phyloP scores from a whole-genome alignment of 176 grass and related monocot species.

The Melocanna baccifera region DNA sequence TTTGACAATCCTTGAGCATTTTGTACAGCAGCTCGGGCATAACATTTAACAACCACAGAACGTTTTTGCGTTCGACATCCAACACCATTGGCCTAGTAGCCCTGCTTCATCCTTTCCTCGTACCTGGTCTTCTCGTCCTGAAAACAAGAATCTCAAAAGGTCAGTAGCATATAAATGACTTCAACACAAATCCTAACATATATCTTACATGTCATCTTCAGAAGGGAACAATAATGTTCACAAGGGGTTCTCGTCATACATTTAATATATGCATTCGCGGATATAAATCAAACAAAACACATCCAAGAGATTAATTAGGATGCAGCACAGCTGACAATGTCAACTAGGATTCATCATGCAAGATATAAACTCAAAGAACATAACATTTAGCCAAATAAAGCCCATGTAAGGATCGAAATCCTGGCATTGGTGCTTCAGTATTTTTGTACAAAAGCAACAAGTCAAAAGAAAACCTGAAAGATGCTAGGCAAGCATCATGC shows the following conservation, averaged over 20 bases:
- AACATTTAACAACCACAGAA: neutral
- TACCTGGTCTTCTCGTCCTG: slow-evolving; percentile 44
- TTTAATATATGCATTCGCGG: neutral
- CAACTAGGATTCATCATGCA: neutral
- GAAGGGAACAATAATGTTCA: neutral
- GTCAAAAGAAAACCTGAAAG: neutral
- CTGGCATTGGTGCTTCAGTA: neutral
- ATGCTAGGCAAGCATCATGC: neutral
- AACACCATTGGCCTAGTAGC: slow-evolving; percentile 26
- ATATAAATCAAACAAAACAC: neutral
- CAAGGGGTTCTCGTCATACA: neutral
- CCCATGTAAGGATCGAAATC: neutral
- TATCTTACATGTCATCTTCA: neutral
- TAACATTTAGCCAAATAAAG: neutral
- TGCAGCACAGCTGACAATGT: neutral
- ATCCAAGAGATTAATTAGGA: neutral
- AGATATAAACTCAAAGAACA: neutral
- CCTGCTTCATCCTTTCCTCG: slow-evolving; percentile 38
- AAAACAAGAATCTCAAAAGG: neutral
- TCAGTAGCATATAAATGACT: neutral
- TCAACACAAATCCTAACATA: neutral
- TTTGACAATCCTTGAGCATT: neutral
- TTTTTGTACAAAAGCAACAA: neutral
- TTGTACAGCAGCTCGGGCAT: neutral
- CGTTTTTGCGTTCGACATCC: neutral